Conservation (phyloP, 495 filamentous ascomycete species). For the Hypoxylon trugodes region DNA sequence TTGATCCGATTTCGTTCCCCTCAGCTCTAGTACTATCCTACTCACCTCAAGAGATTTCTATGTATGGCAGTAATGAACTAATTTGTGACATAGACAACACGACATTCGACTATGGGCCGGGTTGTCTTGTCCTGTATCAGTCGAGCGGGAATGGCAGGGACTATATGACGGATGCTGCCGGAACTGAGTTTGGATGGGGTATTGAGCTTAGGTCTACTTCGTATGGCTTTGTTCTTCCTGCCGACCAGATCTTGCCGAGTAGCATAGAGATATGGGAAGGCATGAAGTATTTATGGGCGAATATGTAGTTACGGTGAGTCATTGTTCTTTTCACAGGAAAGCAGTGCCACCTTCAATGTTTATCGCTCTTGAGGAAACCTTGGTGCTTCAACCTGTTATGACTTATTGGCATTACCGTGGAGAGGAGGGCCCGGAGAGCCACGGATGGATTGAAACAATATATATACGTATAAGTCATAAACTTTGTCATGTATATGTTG, state of each 20-base stretch:
- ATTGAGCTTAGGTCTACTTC: slow-evolving; percentile 58
- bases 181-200: slow-evolving; percentile 63
- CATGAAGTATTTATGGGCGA: slow-evolving; percentile 58
- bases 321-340: too few species aligned
- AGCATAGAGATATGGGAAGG: slow-evolving; percentile 64
- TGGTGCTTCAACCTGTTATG: too few species aligned
- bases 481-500: too few species aligned
- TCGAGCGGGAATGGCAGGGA: slow-evolving; percentile 64
- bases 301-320: too few species aligned
- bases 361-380: too few species aligned
- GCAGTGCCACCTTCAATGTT: too few species aligned
- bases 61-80: slow-evolving; percentile 9
- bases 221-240: slow-evolving; percentile 66
- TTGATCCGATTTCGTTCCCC: too few species aligned
- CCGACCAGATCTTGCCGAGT: slow-evolving; percentile 62
- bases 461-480: too few species aligned
- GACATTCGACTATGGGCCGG: slow-evolving; percentile 59
- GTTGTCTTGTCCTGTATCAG: slow-evolving; percentile 67
- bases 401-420: too few species aligned
- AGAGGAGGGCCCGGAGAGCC: too few species aligned
- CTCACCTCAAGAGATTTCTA: not conserved
- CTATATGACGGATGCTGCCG: slow-evolving; percentile 61
- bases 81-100: slow-evolving; percentile 48
- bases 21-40: not conserved
- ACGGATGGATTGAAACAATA: too few species aligned